Percentiles rank a stretch among this genome's conserved stretches.
Evolutionary conservation across 306 rosid species (phyloP).

Genomic region (Amphicarpaea edgeworthii): DNA sequence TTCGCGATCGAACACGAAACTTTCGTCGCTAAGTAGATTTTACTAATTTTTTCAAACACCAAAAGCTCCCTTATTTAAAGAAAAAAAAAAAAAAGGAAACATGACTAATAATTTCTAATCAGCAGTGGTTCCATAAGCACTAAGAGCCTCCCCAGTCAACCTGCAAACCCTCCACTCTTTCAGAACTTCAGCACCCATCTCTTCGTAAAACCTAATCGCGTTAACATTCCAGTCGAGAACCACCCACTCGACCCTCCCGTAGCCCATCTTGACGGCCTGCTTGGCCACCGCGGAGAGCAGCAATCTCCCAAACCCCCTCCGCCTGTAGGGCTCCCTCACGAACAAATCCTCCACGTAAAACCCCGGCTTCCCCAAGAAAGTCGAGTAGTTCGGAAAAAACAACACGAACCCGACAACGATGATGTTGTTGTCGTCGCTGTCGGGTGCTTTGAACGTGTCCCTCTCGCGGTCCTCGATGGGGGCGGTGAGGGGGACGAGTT

Average conservation of each 20-base stretch:
- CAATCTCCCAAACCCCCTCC: slow-evolving; percentile 79
- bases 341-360: slow-evolving; percentile 82
- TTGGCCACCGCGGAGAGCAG: slow-evolving; percentile 75
- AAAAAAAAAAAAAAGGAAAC: no score
- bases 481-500: slow-evolving; percentile 51
- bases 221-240: slow-evolving; percentile 88
- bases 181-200: slow-evolving; percentile 82
- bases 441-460: slow-evolving; percentile 47
- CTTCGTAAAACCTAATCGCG: slow-evolving; percentile 79
- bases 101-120: background rate
- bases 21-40: no score
- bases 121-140: slow-evolving; percentile 59
- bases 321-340: slow-evolving; percentile 79
- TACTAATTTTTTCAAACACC: no score
- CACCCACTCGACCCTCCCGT: slow-evolving; percentile 88
- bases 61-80: no score
- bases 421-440: background rate
- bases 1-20: no score
- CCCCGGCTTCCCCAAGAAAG: slow-evolving; percentile 75
- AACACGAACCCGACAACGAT: slow-evolving; percentile 72
- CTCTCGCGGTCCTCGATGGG: slow-evolving; percentile 72
- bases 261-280: slow-evolving; percentile 92
- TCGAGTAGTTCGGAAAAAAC: slow-evolving; percentile 79
- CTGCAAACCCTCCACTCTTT: slow-evolving; percentile 91
- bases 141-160: slow-evolving; percentile 71